phyloP scores from a whole-genome alignment of 2,329 filamentous ascomycete species.

The Cladosporium sp. region DNA sequence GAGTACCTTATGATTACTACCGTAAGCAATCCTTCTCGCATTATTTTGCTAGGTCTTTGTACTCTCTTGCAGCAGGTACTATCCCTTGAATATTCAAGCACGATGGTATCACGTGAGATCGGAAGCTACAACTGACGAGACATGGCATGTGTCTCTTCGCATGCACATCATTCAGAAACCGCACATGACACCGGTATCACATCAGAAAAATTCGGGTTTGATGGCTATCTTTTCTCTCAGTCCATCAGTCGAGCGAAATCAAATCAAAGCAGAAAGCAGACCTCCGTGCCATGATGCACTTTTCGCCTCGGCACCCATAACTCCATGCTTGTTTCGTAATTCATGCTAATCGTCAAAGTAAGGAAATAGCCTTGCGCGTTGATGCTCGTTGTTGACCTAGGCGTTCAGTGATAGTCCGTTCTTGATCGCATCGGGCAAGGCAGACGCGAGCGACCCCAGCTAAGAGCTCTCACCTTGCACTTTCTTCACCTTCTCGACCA shows the following conservation, averaged over 20 bases:
- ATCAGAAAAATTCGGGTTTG: neutral
- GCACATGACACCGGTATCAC: neutral
- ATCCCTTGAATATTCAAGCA: no score
- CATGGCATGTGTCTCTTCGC: neutral
- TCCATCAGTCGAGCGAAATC: neutral
- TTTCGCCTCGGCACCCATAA: constrained; percentile 6
- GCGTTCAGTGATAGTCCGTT: neutral
- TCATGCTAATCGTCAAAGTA: constrained; percentile 13
- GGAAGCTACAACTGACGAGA: no score
- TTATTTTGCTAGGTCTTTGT: no score
- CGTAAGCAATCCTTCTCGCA: no score
- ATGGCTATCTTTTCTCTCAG: neutral
- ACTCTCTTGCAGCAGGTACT: no score
- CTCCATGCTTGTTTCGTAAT: constrained; percentile 12
- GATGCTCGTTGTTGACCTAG: neutral
- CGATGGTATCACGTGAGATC: no score
- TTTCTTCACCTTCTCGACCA: constrained; percentile 74
- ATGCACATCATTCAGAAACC: neutral
- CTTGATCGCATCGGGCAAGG: constrained; percentile 7
- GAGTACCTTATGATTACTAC: no score
- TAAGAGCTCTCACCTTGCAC: constrained; percentile 55
- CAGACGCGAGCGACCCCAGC: constrained; percentile 7
- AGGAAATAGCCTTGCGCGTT: neutral
- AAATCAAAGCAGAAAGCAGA: neutral
- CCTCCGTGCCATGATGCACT: constrained; percentile 3